phyloP scores from a whole-genome alignment of 2,329 filamentous ascomycete species.

The Pseudopyricularia javanii region DNA sequence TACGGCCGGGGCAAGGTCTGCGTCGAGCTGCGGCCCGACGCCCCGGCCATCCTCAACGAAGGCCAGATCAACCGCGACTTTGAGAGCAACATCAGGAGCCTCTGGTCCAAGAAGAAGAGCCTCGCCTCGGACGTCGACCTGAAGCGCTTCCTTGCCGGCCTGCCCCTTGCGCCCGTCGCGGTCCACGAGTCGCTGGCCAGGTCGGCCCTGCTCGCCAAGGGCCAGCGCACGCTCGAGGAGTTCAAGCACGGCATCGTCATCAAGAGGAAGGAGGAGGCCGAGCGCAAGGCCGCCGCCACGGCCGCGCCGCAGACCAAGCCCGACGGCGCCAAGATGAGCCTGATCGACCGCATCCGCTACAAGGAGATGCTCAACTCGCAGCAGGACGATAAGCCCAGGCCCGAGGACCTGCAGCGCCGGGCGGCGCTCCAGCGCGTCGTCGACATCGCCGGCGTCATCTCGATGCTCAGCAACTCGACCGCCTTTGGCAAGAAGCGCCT shows the following conservation, averaged over 20 bases:
- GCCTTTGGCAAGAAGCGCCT: slow-evolving; percentile 40
- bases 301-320: slow-evolving; percentile 21
- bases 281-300: slow-evolving; percentile 14
- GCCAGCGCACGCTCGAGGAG: slow-evolving; percentile 56
- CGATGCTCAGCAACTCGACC: slow-evolving; percentile 49
- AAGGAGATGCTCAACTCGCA: slow-evolving; percentile 49
- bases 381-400: slow-evolving; percentile 18
- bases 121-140: slow-evolving; percentile 16
- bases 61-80: slow-evolving; percentile 25
- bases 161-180: slow-evolving; percentile 43
- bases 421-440: slow-evolving; percentile 54
- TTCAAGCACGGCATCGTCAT: slow-evolving; percentile 49
- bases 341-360: slow-evolving; percentile 63
- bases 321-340: slow-evolving; percentile 44
- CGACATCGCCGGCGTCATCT: slow-evolving; percentile 57
- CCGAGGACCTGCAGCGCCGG: slow-evolving; percentile 42
- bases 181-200: slow-evolving; percentile 36
- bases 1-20: slow-evolving; percentile 34
- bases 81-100: slow-evolving; percentile 31
- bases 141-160: slow-evolving; percentile 37
- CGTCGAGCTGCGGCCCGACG: slow-evolving; percentile 37
- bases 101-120: slow-evolving; percentile 24
- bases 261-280: slow-evolving; percentile 34
- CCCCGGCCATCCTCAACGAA: slow-evolving; percentile 31
- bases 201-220: slow-evolving; percentile 48